A percentile compares a stretch with the other conserved stretches of the same genome.
phyloP scores from a whole-genome alignment of 192 early-diverging fungal genomes.

The Pilobolus umbonatus region DNA sequence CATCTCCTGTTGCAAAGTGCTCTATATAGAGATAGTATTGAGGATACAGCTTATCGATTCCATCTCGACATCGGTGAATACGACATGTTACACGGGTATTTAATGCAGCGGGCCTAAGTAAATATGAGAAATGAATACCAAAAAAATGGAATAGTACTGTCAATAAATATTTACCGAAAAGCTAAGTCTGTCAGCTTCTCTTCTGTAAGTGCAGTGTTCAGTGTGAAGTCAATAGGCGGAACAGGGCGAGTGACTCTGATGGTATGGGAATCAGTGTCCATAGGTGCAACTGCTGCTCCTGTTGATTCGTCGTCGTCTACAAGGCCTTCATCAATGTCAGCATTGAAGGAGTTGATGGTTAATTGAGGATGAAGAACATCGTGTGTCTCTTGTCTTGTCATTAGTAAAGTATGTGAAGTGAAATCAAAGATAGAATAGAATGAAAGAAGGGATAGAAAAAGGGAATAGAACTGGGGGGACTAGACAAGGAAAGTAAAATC shows the following conservation, averaged over 20 bases:
- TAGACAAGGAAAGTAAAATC: too few species aligned
- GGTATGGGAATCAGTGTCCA: neutral
- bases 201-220: neutral
- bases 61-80: constrained; percentile 57
- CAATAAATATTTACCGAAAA: constrained; percentile 1
- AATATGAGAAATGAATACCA: neutral
- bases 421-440: neutral
- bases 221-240: constrained; percentile 4
- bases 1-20: constrained; percentile 45
- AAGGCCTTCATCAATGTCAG: neutral
- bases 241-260: constrained; percentile 9
- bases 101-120: constrained; percentile 60
- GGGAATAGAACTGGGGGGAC: too few species aligned
- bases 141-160: neutral
- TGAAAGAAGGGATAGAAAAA: too few species aligned
- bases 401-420: neutral
- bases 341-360: neutral
- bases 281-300: constrained; percentile 3
- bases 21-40: constrained; percentile 69
- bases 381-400: constrained; percentile 4
- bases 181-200: constrained; percentile 4
- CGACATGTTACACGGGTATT: constrained; percentile 63
- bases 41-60: constrained; percentile 63
- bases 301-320: neutral
- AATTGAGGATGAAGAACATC: constrained; percentile 10